Evolutionary conservation across 2,329 filamentous ascomycete species (phyloP), one percentile per base, ranked within the genome.

Genomic region (Karstenula rhodostoma): DNA sequence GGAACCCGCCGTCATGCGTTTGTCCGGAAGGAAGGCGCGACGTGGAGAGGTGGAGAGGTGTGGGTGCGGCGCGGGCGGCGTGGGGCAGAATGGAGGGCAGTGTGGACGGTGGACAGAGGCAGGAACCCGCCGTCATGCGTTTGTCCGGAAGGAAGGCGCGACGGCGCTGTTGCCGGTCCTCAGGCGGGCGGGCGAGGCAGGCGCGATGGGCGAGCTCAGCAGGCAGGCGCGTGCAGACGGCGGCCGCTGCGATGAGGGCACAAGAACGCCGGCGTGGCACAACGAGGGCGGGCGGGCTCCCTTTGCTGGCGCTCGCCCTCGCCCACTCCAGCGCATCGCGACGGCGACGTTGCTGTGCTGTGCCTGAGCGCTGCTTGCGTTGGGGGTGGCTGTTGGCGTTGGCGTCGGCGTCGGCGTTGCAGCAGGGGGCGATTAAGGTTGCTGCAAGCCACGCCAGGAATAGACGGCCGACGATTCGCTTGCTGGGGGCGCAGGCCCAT

Each of bases 361-460:
- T 68, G 67, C 67, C 65, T 70, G 68, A 42, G 33, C 42, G 27
- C 37, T 57, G 56, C 48, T 54, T n/a, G 35, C 9, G 35, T 40
- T 63, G 54, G 66, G 54, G 62, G 70, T 74, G 73, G 68, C 68
- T 72, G 29, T 32, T 32, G 29, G 29, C 8, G 29, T 32, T n/a
- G n/a, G 12, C 35, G 3, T 12, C 5, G 35, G 35, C 4, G 70
- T 65, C 63, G 58, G 65, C 72, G 63, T 55, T 37, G 61, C 46
- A 61, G 61, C 73, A 74, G 69, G 74, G 73, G 67, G 58, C 15
- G 42, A 71, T 75, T 76, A 73, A 75, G 69, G 70, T 71, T 75
- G 67, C 53, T 77, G 74, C 73, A 77, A 75, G 74, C 74, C 74
- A 76, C 74, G 64, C 73, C 74, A 73, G 70, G 70, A 77, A 76